Base-by-base conservation (phyloP, 2,329 filamentous ascomycete genomes). In the Monilinia polystroma region DNA sequence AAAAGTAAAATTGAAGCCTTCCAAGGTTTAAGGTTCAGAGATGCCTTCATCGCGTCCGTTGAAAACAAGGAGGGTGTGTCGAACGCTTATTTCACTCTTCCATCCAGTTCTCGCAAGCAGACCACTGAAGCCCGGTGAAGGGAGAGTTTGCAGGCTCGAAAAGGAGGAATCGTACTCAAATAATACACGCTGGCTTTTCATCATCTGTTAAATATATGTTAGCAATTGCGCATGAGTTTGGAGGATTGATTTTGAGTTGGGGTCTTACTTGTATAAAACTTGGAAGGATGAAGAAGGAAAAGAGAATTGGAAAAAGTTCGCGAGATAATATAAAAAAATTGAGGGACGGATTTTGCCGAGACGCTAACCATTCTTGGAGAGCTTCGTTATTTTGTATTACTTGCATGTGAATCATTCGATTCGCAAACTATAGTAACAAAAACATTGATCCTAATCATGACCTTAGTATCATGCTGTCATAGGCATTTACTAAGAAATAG, bases 141-240 rank as follows among this genome's bases (percentile, higher is more conserved):
- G 89, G 90, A 97, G 93, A 94, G 92, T 91, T 86, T 84, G 82
- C 81, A 82, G 82, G 84, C 82, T 83, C 82, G 84, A 81, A 80
- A 79, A 81, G 84, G 81, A 82, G 84, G 83, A 84, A 90, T 85
- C 84, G 79, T 78, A 83, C 84, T 98, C 95, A 96, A 92, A 88
- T 88, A 83, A 80, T 88, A 89, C 95, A 98, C 94, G 87, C 91
- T 89, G 88, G 87, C 91, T 91, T 97, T 96, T 99, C 95, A 98
- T 99, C 94, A 98, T 96, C 93, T 97, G 76, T 3, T 53, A 67
- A 62, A 59, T 62, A 60, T 70, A 68, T 64, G 74, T 81, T 76
- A 81, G 78, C 66, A 68, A 63, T 60, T 64, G 60, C 55, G 67
- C 35, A 55, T 64, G 41, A 49, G 43, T 16, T 49, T 14, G 20